Evolutionary conservation across 2,329 filamentous ascomycete species (phyloP).

Genomic region (Alternaria arbusti): DNA sequence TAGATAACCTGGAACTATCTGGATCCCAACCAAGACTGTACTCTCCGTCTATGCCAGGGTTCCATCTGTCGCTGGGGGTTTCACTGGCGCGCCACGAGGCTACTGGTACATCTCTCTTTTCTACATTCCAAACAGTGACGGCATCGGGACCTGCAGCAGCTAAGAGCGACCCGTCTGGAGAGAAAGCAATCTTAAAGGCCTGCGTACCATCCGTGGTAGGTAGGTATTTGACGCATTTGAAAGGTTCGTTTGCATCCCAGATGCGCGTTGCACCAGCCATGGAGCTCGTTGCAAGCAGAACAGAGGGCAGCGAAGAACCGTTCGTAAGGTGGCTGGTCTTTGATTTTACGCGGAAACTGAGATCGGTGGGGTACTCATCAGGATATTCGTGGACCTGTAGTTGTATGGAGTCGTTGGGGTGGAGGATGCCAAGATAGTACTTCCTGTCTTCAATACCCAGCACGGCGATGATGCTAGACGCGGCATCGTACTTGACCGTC

Average conservation of each 20-base stretch:
- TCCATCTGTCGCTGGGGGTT: conserved; percentile 35
- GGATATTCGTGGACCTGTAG: conserved; percentile 42
- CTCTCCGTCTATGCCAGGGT: conserved; percentile 42
- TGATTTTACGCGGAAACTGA: conserved; percentile 49
- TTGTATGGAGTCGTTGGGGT: conserved; percentile 40
- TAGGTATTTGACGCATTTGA: conserved; percentile 38
- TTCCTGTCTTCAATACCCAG: conserved; percentile 35
- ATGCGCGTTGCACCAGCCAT: conserved; percentile 49
- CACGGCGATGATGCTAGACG: conserved; percentile 50
- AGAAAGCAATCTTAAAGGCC: conserved; percentile 53
- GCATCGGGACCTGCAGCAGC: conserved; percentile 54
- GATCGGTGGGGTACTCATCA: conserved; percentile 47
- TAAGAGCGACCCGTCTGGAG: conserved; percentile 51
- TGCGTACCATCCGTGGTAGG: conserved; percentile 41
- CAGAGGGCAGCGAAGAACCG: conserved; percentile 28
- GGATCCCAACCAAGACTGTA: conserved; percentile 49
- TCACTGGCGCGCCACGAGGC: conserved; percentile 45
- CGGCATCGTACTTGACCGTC: conserved; percentile 48
- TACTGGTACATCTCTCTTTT: conserved; percentile 42
- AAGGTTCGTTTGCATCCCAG: conserved; percentile 50
- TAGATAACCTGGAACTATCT: conserved; percentile 46
- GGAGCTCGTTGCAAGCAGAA: conserved; percentile 50
- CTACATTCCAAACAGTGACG: conserved; percentile 54
- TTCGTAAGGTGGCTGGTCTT: conserved; percentile 21
- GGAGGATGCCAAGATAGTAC: conserved; percentile 45